phyloP scores from a whole-genome alignment of 2,329 filamentous ascomycete species.

The Diaporthe longicolla region DNA sequence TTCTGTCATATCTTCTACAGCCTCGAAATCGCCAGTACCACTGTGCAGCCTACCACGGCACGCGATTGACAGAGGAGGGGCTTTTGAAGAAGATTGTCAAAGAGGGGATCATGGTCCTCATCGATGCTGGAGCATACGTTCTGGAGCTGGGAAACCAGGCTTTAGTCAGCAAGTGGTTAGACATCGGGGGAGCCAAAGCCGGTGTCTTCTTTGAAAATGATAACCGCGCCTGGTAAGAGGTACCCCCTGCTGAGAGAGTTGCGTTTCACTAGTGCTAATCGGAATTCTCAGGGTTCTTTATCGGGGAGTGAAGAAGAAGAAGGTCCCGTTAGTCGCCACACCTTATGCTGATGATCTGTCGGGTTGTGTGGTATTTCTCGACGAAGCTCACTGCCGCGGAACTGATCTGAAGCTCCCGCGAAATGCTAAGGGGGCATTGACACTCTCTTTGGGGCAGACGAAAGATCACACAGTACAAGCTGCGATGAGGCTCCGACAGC shows the following conservation, averaged over 20 bases:
- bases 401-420: slow-evolving; percentile 70
- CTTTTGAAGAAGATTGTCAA: slow-evolving; percentile 59
- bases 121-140: slow-evolving; percentile 76
- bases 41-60: slow-evolving; percentile 50
- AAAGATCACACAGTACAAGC: slow-evolving; percentile 76
- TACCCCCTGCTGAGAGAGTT: too few species aligned
- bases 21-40: slow-evolving; percentile 64
- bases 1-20: slow-evolving; percentile 70
- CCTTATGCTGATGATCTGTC: slow-evolving; percentile 68
- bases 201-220: slow-evolving; percentile 68
- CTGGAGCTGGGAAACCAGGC: slow-evolving; percentile 70
- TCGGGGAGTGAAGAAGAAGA: slow-evolving; percentile 48
- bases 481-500: slow-evolving; percentile 75
- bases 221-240: slow-evolving; percentile 56
- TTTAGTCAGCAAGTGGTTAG: slow-evolving; percentile 66
- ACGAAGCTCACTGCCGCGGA: slow-evolving; percentile 73
- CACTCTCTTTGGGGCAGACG: slow-evolving; percentile 68
- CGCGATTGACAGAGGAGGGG: slow-evolving; percentile 57
- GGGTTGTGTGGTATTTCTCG: slow-evolving; percentile 70
- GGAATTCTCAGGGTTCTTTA: slow-evolving; percentile 53
- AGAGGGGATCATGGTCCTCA: slow-evolving; percentile 64
- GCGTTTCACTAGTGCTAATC: neutral
- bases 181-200: slow-evolving; percentile 55
- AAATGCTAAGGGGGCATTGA: slow-evolving; percentile 65
- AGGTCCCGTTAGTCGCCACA: slow-evolving; percentile 64